phyloP scores from a whole-genome alignment of 371 early-diverging fungal species.

The Syncephalastrum sp. region DNA sequence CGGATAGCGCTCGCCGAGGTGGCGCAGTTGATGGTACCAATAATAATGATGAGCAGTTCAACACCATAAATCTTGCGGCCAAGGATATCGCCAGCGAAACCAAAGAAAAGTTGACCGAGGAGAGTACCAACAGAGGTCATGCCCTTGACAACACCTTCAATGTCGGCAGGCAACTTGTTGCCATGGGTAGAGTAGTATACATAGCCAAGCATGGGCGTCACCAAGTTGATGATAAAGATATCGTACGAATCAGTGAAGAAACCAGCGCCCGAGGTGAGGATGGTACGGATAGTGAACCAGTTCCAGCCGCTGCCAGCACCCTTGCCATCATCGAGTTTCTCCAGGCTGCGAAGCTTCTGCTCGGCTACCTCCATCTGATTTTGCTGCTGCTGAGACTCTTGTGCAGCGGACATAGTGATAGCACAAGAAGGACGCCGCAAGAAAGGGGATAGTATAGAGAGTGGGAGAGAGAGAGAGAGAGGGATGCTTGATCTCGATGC shows the following conservation, averaged over 20 bases:
- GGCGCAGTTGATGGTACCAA: conserved; percentile 79
- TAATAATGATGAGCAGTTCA: conserved; percentile 79
- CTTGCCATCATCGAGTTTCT: conserved; percentile 26
- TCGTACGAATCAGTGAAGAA: conserved; percentile 91
- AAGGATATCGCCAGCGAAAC: conserved; percentile 79
- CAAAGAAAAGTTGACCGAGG: conserved; percentile 85
- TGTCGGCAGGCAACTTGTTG: conserved; percentile 59
- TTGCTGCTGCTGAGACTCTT: conserved; percentile 11
- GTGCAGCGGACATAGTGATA: no score
- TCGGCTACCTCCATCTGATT: conserved; percentile 31
- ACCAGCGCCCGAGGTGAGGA: conserved; percentile 82
- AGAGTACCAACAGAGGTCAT: conserved; percentile 82
- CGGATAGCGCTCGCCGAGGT: conserved; percentile 66
- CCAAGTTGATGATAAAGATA: conserved; percentile 82
- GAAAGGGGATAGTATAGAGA: no score
- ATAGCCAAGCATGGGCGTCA: conserved; percentile 77
- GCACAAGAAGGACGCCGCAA: no score
- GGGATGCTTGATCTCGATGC: no score
- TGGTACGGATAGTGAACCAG: conserved; percentile 83
- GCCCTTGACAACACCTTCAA: conserved; percentile 79
- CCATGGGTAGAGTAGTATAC: conserved; percentile 60
- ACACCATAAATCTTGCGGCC: conserved; percentile 88
- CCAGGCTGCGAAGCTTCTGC: conserved; percentile 33
- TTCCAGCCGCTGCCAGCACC: conserved; percentile 39
- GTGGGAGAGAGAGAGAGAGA: no score